Evolutionary conservation across 2,329 filamentous ascomycete species (phyloP), one percentile per base, ranked within the genome.

Genomic region (Colletotrichum tropicicola): DNA sequence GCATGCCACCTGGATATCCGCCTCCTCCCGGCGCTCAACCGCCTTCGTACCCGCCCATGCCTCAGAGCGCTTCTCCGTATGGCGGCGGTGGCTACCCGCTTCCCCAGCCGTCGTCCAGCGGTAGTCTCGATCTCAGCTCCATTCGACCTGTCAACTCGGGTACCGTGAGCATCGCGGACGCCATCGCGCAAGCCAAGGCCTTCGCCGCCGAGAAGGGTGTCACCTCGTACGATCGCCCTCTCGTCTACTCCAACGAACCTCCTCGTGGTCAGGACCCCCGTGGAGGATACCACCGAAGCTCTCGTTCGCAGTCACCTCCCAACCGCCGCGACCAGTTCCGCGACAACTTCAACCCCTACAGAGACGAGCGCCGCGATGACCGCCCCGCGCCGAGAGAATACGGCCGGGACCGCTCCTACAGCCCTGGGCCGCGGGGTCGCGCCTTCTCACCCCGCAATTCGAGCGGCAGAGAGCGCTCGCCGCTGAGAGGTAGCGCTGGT

Each of bases 91-190:
- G 77, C 61, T 87, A 83, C 71, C 28, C 58, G 3, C 80, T 91
- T 28, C 91, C 91, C 3, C 89, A 89, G 70, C 92, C 92, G 3
- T 87, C 90, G 6, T 86, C 85, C 59, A 92, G 91, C 64, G 93
- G 93, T 53, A 94, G 88, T 70, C 83, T 97, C 68, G 93, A 97
- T 74, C 79, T 97, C 55, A 94, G 91, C 78, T 85, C 87, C 59
- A 92, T 96, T 74, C 91, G 92, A 72, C 93, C 93, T 5, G 86
- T 91, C 59, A 93, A 87, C 74, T 92, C 92, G 28, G 93, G 93
- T 63, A 93, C 91, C 19, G 90, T 97, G 71, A 95, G 90, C 77
- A 90, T 97, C 68, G 87, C 91, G 63, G 93, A 97, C 76, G 92
- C 93, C 51, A 90, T 97, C 71, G 92, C 93, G 39, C 93, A 94